phyloP scores from a whole-genome alignment of 2,329 filamentous ascomycete genomes.

The Colletotrichum sp. region DNA sequence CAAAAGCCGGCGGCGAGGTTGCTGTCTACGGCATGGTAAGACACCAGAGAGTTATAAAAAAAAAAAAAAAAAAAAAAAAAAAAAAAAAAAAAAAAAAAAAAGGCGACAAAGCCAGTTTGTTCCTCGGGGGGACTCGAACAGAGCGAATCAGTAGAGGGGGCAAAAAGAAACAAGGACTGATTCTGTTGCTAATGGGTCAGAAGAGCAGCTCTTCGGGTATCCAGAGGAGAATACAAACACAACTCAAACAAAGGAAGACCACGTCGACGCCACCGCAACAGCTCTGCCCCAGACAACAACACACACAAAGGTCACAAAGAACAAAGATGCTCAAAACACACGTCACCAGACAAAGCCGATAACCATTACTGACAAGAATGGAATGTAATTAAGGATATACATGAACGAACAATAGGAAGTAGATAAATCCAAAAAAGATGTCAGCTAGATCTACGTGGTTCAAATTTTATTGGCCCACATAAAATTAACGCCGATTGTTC shows the following conservation, averaged over 20 bases:
- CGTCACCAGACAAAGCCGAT: no score
- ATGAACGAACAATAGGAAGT: neutral
- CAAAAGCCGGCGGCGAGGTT: no score
- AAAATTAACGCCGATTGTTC: neutral
- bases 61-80: neutral
- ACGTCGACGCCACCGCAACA: neutral
- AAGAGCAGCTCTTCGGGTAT: neutral
- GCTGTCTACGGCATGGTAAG: no score
- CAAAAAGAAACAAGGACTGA: no score
- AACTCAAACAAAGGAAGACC: neutral
- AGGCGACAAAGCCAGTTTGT: neutral
- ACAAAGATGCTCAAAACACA: no score
- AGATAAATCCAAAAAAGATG: neutral
- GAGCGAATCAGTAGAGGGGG: neutral
- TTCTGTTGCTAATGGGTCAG: neutral
- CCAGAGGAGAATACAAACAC: neutral
- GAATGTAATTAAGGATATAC: neutral
- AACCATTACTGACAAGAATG: neutral
- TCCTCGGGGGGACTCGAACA: neutral
- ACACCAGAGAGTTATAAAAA: no score
- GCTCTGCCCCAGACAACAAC: neutral
- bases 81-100: no score
- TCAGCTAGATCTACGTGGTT: neutral
- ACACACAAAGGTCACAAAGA: neutral
- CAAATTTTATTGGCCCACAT: slow-evolving; percentile 17